These are phyloP conservation scores for Annulohypoxylon stygium DNA, from an alignment of 495 filamentous ascomycete species.

Conservation along the genomic window DNA sequence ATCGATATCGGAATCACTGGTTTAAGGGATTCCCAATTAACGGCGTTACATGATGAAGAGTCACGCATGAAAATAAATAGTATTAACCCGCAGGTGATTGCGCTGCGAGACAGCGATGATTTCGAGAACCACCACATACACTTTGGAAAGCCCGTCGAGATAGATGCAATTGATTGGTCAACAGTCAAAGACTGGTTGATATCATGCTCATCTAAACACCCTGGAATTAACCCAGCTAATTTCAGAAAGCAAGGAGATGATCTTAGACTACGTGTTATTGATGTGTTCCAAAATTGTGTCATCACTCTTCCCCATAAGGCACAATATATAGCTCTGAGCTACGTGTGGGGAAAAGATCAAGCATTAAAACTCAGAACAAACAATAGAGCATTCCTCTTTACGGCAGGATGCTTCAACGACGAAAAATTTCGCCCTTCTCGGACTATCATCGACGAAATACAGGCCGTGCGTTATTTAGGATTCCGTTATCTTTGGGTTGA, in stretches of 20 bases:
- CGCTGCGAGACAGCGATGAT: background rate
- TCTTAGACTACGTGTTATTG: background rate
- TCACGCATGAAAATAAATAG: background rate
- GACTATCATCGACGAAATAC: too few relatives aligned
- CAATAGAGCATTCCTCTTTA: background rate
- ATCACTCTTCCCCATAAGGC: background rate
- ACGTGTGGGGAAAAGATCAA: conserved; percentile 7
- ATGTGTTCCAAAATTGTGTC: background rate
- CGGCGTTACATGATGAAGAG: too few relatives aligned
- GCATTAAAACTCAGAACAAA: background rate
- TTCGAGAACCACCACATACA: background rate
- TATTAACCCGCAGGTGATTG: background rate
- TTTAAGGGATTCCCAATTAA: background rate
- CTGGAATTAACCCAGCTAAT: background rate
- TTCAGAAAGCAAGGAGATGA: background rate
- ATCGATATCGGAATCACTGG: background rate
- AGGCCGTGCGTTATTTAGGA: too few relatives aligned
- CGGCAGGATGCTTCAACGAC: background rate
- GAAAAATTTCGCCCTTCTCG: background rate
- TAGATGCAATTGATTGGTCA: background rate
- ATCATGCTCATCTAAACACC: background rate
- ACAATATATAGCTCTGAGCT: conserved; percentile 3
- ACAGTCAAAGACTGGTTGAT: background rate
- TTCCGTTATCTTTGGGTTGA: too few relatives aligned
- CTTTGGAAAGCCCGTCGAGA: background rate